Conservation (phyloP, 78 protist species). For the Speleostelium caveatum region DNA sequence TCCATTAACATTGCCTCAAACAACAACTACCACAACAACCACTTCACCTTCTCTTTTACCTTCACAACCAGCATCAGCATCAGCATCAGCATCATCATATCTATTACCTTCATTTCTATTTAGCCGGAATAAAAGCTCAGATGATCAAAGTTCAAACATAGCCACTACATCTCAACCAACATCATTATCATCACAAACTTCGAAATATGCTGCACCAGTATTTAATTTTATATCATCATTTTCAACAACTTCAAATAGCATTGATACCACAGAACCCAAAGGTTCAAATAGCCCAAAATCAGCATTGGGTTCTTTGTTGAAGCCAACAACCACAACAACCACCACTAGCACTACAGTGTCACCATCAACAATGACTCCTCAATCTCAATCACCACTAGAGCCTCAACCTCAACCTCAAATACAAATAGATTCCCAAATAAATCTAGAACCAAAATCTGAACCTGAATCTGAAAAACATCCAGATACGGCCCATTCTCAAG, state of each 20-base stretch:
- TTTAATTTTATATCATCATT: not conserved
- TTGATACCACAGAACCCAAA: not conserved
- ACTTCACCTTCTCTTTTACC: not conserved
- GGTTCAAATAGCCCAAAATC: too few relatives aligned
- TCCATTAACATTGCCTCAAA: not conserved
- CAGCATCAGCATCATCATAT: not conserved
- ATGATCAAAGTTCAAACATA: not conserved
- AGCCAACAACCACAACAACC: conserved; percentile 9
- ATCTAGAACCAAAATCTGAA: not conserved
- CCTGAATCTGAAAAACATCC: not conserved
- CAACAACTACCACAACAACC: conserved; percentile 14
- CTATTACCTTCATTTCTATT: not conserved
- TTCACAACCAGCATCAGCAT: not conserved
- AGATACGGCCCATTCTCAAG: not conserved
- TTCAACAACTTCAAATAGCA: not conserved
- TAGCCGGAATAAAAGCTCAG: not conserved
- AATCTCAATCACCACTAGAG: not conserved
- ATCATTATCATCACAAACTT: not conserved
- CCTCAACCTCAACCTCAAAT: not conserved
- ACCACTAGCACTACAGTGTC: not conserved
- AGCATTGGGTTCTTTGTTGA: too few relatives aligned
- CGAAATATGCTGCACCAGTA: not conserved
- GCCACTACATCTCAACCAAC: not conserved
- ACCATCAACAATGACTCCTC: conserved; percentile 9
- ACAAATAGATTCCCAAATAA: not conserved